phyloP scores from a whole-genome alignment of 2,329 filamentous ascomycete species.

The Aspergillus pseudoglaucus region DNA sequence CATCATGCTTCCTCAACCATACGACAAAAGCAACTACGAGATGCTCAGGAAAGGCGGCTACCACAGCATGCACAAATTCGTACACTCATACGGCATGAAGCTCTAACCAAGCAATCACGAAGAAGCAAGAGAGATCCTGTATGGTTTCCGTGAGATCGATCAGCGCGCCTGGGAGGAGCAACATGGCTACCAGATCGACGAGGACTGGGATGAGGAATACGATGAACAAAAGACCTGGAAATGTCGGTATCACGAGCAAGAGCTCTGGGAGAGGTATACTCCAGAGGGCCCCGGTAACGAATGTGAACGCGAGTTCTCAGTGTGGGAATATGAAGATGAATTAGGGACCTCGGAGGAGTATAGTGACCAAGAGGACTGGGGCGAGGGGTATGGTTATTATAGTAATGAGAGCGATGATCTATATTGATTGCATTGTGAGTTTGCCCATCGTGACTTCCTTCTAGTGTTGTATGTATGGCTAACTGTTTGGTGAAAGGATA shows the following conservation, averaged over 20 bases:
- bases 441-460: too few relatives aligned
- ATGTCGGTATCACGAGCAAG: not conserved
- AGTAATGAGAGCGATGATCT: too few relatives aligned
- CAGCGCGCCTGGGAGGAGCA: not conserved
- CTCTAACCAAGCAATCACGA: conserved; percentile 1
- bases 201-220: not conserved
- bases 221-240: not conserved
- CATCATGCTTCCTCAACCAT: not conserved
- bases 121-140: conserved; percentile 4
- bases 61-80: conserved; percentile 5
- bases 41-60: conserved; percentile 5
- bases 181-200: not conserved
- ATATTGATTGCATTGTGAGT: too few relatives aligned
- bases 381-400: not conserved
- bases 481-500: too few relatives aligned
- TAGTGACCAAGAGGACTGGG: not conserved
- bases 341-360: not conserved
- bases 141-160: not conserved
- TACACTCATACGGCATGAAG: conserved; percentile 5
- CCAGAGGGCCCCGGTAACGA: too few relatives aligned
- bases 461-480: too few relatives aligned
- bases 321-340: not conserved
- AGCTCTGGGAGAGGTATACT: not conserved
- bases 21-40: conserved; percentile 3
- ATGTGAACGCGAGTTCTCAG: too few relatives aligned